Evolutionary conservation across 1,284 basidiomycete species (phyloP).

Genomic region (Fomitopsis betulina): DNA sequence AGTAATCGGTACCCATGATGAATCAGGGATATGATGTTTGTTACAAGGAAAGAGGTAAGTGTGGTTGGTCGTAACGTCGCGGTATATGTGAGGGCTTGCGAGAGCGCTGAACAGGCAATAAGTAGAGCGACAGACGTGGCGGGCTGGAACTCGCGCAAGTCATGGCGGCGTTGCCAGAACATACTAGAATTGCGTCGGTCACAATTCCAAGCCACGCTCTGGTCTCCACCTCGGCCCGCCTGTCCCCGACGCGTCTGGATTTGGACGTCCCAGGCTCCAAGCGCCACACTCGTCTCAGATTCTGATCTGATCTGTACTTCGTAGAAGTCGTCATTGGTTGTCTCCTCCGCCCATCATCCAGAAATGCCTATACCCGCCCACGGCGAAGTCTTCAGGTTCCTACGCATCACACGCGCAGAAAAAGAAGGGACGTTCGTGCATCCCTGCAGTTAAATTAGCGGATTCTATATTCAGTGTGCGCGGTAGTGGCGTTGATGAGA

Average conservation of each 20-base stretch:
- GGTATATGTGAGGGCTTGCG: neutral
- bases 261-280: neutral
- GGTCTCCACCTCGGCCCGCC: neutral
- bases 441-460: no score
- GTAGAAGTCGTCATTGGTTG: no score
- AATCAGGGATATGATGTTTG: neutral
- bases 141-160: slow-evolving; percentile 13
- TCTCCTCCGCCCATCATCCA: no score
- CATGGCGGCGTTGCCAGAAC: slow-evolving; percentile 18
- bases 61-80: neutral
- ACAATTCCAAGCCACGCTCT: slow-evolving; percentile 11
- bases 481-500: no score
- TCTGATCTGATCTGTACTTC: no score
- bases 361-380: no score
- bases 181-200: slow-evolving; percentile 18
- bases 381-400: no score
- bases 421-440: no score
- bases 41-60: slow-evolving; percentile 1
- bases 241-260: neutral
- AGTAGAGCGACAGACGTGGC: slow-evolving; percentile 1
- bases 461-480: no score
- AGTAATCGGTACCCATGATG: slow-evolving; percentile 77
- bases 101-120: slow-evolving; percentile 4
- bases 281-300: no score
- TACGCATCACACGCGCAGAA: no score